Percentiles rank a stretch among this genome's conserved stretches.
phyloP scores from a whole-genome alignment of 768 basidiomycete species.

The Pulveroboletus frians region DNA sequence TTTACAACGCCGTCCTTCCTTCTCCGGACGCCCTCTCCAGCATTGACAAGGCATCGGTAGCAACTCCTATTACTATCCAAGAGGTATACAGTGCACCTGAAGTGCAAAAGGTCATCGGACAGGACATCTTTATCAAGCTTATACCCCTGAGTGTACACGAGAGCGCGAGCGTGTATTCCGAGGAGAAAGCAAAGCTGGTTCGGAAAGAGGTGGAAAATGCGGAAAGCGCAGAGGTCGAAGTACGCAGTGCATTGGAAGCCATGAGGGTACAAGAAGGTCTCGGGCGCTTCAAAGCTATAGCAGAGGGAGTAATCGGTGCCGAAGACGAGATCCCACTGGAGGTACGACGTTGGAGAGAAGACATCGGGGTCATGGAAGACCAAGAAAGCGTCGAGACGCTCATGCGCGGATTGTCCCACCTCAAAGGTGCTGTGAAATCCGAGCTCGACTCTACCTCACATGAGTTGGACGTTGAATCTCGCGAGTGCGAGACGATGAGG shows the following conservation, averaged over 20 bases:
- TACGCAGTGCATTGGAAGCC: constrained; percentile 71
- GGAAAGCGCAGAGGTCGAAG: constrained; percentile 78
- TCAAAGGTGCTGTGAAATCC: constrained; percentile 51
- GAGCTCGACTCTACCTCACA: constrained; percentile 59
- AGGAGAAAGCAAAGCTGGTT: constrained; percentile 96
- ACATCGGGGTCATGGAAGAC: constrained; percentile 65
- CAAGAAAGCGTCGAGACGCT: constrained; percentile 62
- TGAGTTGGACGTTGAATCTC: constrained; percentile 76
- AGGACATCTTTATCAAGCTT: constrained; percentile 81
- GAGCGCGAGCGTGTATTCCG: constrained; percentile 92
- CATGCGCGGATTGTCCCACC: constrained; percentile 51
- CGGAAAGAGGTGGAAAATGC: constrained; percentile 84
- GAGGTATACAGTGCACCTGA: constrained; percentile 89
- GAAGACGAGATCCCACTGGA: constrained; percentile 67
- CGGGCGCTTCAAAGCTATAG: constrained; percentile 64
- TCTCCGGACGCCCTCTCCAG: constrained; percentile 69
- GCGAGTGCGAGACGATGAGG: constrained; percentile 84
- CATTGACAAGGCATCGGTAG: constrained; percentile 80
- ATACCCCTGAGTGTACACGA: constrained; percentile 94
- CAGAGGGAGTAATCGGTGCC: constrained; percentile 56
- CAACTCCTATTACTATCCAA: constrained; percentile 85
- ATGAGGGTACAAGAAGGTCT: constrained; percentile 73
- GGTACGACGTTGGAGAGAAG: constrained; percentile 68
- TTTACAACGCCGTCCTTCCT: constrained; percentile 90
- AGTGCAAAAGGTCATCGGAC: constrained; percentile 91